phyloP scores from a whole-genome alignment of 192 early-diverging fungal species.

The Backusella parvicylindrica region DNA sequence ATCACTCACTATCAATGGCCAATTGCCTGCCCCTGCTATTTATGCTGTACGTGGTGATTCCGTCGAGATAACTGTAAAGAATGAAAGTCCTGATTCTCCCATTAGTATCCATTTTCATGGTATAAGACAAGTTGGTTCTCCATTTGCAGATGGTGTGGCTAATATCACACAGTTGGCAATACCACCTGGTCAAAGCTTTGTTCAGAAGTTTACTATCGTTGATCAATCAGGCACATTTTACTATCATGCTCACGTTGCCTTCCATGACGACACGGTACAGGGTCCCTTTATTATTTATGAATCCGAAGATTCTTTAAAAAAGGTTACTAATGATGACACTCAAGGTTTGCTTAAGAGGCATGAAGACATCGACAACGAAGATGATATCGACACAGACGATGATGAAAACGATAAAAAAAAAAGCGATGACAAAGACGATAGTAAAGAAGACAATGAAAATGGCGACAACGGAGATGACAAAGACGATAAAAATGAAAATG shows the following conservation, averaged over 20 bases:
- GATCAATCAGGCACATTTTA: constrained; percentile 42
- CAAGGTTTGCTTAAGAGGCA: background rate
- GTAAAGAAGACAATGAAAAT: no score
- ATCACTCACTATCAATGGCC: constrained; percentile 29
- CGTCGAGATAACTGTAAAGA: constrained; percentile 42
- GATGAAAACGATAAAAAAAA: no score
- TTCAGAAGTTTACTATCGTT: constrained; percentile 37
- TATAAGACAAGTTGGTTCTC: constrained; percentile 35
- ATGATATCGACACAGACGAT: background rate
- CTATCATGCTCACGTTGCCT: constrained; percentile 27
- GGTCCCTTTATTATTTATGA: constrained; percentile 9
- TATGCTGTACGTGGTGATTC: constrained; percentile 45
- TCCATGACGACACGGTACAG: constrained; percentile 11
- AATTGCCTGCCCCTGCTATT: constrained; percentile 50
- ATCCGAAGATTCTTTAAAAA: background rate
- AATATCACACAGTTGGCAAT: constrained; percentile 55
- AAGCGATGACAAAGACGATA: background rate
- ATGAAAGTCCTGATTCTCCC: constrained; percentile 30
- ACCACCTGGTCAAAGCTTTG: constrained; percentile 37
- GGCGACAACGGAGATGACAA: background rate
- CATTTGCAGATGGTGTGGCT: constrained; percentile 50
- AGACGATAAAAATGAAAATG: background rate
- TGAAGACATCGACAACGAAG: background rate
- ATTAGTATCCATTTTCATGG: constrained; percentile 53
- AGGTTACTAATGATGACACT: background rate